phyloP scores from a whole-genome alignment of 163 green algal genomes.

The Picocystis sp. region DNA sequence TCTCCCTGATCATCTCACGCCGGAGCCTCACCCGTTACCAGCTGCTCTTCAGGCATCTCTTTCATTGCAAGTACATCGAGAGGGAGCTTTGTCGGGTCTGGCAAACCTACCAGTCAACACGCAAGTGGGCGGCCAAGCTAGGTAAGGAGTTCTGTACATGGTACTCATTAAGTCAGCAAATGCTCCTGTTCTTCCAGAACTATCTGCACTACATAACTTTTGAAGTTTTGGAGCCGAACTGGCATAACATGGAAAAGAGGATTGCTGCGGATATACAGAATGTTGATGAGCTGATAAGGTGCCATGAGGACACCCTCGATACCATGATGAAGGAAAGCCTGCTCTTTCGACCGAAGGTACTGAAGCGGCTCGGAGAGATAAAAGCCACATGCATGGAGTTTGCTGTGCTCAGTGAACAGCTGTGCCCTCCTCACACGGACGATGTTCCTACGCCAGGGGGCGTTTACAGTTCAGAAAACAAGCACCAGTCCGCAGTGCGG shows the following conservation, averaged over 20 bases:
- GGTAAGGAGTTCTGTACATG: constrained; percentile 5
- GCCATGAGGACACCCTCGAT: constrained; percentile 24
- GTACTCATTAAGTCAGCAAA: constrained; percentile 14
- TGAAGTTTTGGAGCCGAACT: constrained; percentile 25
- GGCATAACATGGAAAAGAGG: constrained; percentile 13
- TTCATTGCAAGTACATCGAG: constrained; percentile 22
- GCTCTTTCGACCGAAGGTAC: too few species aligned
- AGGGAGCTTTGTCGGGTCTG: constrained; percentile 16
- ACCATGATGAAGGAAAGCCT: constrained; percentile 7
- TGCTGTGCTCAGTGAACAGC: too few species aligned
- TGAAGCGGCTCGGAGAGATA: too few species aligned
- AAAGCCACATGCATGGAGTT: too few species aligned
- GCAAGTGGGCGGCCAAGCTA: background rate
- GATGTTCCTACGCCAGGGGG: too few species aligned
- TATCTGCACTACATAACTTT: constrained; percentile 21
- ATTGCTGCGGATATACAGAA: background rate
- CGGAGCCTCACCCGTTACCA: constrained; percentile 23
- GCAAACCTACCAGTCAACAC: constrained; percentile 8
- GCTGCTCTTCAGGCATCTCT: constrained; percentile 23
- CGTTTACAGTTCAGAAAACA: too few species aligned
- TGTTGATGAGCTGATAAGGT: constrained; percentile 17
- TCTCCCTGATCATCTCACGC: constrained; percentile 16
- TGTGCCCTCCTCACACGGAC: too few species aligned
- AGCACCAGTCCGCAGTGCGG: too few species aligned
- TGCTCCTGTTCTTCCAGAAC: constrained; percentile 22